Base-by-base conservation (phyloP, 1,284 basidiomycete genomes). In the Fomitopsis palustris region DNA sequence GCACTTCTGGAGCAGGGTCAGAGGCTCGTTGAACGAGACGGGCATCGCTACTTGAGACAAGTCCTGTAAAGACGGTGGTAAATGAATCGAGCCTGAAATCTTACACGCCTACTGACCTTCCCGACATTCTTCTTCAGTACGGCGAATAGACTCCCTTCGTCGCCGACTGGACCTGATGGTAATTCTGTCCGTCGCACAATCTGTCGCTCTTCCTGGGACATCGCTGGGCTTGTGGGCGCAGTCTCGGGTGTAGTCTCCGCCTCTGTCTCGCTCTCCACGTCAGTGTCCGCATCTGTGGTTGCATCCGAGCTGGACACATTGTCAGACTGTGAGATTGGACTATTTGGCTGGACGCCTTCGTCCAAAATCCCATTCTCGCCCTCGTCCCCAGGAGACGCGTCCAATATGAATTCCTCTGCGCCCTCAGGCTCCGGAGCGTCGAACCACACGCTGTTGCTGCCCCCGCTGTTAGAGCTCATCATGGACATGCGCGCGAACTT, bases 71-170 rank as follows among this genome's bases (percentile, higher is more conserved):
- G 53, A 23, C 19, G 29, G 1, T 54, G 49, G 39, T 25, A 54
- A 31, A 37, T 21, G 53, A 38, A 52, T 25, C 45, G 39, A 55
- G 29, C 29, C 39, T 5, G n/a, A 42, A 52, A 14, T 21, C 29
- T 12, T 23, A 51, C 25, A 37, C 57, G 72, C 58, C 2, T 3
- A 47, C 45, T 16, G 62, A 91, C 92, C 79, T 95, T 95, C 58
- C 93, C 93, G 53, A 97, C 90, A 69, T 95, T 96, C 77, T 95
- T 96, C 77, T 94, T 94, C 55, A 97, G 75, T 59, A 96, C 86
- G 1, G 87, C 77, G 67, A 96, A 93, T 43, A 97, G 75, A 64
- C 91, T 94, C 4, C 93, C 91, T 75, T 97, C 95, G 60, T 96
- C 92, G 1, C 85, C 87, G 17, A 88, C 76, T n/a, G 82, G 78